A percentile compares a stretch with the other conserved stretches of the same genome.
phyloP scores from a whole-genome alignment of 306 rosid genomes.

The Cucurbita pepo region DNA sequence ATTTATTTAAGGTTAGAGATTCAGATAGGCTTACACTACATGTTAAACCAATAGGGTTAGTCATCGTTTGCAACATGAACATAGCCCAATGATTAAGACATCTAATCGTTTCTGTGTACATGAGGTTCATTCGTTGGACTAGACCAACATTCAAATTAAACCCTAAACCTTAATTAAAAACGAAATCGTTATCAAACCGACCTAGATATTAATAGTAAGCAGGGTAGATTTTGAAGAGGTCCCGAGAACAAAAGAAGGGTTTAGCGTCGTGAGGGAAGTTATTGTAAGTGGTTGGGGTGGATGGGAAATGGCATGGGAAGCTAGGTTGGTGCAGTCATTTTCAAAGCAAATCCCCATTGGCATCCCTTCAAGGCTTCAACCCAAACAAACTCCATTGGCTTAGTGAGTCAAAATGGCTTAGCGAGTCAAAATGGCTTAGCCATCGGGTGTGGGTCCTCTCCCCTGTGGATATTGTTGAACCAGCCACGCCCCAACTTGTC shows the following conservation, averaged over 20 bases:
- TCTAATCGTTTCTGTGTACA: too few species aligned
- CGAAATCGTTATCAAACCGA: neutral
- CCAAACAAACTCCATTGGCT: neutral
- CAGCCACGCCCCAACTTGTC: neutral
- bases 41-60: too few species aligned
- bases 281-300: neutral
- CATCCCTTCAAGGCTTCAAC: neutral
- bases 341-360: neutral
- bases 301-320: neutral
- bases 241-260: neutral
- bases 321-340: neutral
- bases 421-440: neutral
- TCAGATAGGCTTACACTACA: too few species aligned
- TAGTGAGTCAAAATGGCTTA: neutral
- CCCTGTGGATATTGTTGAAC: neutral
- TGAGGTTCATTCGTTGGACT: too few species aligned
- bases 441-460: neutral
- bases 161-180: too few species aligned
- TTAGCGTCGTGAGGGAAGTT: neutral
- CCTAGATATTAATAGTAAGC: neutral
- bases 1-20: too few species aligned
- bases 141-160: too few species aligned
- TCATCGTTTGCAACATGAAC: too few species aligned
- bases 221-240: neutral
- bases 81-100: too few species aligned